Base-by-base conservation (phyloP, 306 rosid genomes). In the Morella rubra region DNA sequence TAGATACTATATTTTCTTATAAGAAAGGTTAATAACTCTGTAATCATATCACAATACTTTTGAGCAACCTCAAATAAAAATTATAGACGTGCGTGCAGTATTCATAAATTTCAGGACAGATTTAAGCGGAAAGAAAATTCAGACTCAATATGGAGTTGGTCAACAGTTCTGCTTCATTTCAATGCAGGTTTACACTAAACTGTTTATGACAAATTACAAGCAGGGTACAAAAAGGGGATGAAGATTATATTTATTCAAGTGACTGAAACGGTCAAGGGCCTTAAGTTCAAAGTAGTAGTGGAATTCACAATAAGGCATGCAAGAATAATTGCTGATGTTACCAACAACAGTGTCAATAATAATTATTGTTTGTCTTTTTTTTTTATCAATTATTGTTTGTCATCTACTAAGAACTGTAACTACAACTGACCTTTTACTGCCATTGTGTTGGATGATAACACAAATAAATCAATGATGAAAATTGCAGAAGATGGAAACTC, bases 401-500 rank as follows among this genome's bases (percentile, higher is more conserved):
- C 37, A 18, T 69, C 40, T 51, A 76, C 62, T 37, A 5, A 54
- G 46, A 49, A 44, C 69, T 59, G 41, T 75, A 24, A 65, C 52
- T 20, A 74, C 51, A 24, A 76, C 89, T 82, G 15, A 89, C 97
- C 97, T 88, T 89, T 88, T 71, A 95, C 79, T 83, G 97, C 93
- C 74, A 89, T 91, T 37, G 84, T 83, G 86, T 89, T 90, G 75
- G 97, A 87, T 64, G 99, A 92, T 78, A 90, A 83, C 80, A 92
- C 90, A 86, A 90, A 92, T 65, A 89, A 73, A 75, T 95, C 97
- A 77, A 83, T 83, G 69, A 95, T 89, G 86, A 85, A 84, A 81
- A 88, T 85, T 87, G 86, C 88, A 20, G 92, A 84, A 64, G 99
- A 86, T 49, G 93, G 97, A 79, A 87, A 95, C 79, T 92, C 96